phyloP scores from a whole-genome alignment of 148 eudicot species.

The Pouteria glomerata region DNA sequence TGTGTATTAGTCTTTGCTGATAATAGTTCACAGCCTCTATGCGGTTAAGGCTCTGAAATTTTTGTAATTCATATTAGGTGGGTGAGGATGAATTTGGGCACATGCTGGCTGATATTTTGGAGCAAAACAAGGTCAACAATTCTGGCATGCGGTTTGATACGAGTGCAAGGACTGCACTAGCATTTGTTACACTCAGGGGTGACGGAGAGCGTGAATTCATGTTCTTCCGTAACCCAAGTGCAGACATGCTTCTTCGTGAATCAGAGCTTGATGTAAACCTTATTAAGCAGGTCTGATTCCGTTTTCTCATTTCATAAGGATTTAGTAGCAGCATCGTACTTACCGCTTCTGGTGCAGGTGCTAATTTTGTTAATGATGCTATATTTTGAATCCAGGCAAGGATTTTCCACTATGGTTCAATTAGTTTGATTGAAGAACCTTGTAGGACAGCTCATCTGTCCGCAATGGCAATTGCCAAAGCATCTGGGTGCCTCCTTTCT shows the following conservation, averaged over 20 bases:
- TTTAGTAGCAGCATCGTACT: neutral
- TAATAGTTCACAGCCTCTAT: too few relatives aligned
- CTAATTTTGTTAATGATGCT: neutral
- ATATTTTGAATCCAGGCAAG: slow-evolving; percentile 45
- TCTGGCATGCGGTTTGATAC: slow-evolving; percentile 77
- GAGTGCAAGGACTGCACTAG: slow-evolving; percentile 69
- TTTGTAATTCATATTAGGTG: slow-evolving; percentile 37
- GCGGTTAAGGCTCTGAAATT: neutral
- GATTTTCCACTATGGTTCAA: slow-evolving; percentile 85
- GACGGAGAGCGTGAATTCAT: slow-evolving; percentile 89
- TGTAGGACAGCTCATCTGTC: slow-evolving; percentile 79
- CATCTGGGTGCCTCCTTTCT: slow-evolving; percentile 62
- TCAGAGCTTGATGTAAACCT: slow-evolving; percentile 72
- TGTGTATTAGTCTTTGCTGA: too few relatives aligned
- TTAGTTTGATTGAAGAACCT: slow-evolving; percentile 84
- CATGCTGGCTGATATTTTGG: slow-evolving; percentile 75
- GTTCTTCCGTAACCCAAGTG: slow-evolving; percentile 80
- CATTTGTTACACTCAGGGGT: slow-evolving; percentile 61
- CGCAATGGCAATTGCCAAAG: slow-evolving; percentile 70
- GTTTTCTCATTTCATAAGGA: neutral
- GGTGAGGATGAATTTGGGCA: slow-evolving; percentile 91
- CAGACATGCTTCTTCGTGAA: slow-evolving; percentile 74
- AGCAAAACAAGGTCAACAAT: slow-evolving; percentile 66
- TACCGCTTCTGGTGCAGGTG: neutral
- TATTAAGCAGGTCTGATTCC: slow-evolving; percentile 51